These are phyloP conservation scores for Amanita pallidorosea DNA, from an alignment of 768 basidiomycete species.

Conservation along the genomic window DNA sequence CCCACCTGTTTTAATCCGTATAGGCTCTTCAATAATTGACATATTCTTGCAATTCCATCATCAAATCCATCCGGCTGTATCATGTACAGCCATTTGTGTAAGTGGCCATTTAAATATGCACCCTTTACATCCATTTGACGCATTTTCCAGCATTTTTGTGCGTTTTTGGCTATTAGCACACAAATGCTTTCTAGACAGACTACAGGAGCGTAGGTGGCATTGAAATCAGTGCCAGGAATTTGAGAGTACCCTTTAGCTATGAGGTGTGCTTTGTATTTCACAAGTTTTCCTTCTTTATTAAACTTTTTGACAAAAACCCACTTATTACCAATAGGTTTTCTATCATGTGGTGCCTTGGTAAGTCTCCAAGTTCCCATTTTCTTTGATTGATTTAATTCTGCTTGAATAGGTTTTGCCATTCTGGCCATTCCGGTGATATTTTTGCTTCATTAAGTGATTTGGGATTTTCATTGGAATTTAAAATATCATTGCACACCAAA, in stretches of 20 bases:
- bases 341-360: conserved; percentile 12
- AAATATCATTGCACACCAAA: no score
- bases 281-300: no score
- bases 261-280: no score
- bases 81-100: conserved; percentile 28
- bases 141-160: conserved; percentile 21
- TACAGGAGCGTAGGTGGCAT: conserved; percentile 18
- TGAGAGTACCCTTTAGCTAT: no score
- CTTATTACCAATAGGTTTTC: conserved; percentile 16
- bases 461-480: no score
- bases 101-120: conserved; percentile 20
- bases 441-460: no score
- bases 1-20: no score
- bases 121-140: conserved; percentile 29
- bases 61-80: conserved; percentile 21
- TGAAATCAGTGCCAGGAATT: conserved; percentile 25
- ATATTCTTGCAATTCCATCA: conserved; percentile 15
- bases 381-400: conserved; percentile 9
- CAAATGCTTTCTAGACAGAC: conserved; percentile 19
- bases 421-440: conserved; percentile 8
- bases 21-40: conserved; percentile 13
- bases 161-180: conserved; percentile 23
- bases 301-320: no score
- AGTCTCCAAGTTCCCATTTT: conserved; percentile 20
- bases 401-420: conserved; percentile 8